These are phyloP conservation scores for Thermothielavioides terrestris DNA, from an alignment of 495 filamentous ascomycete species.

Conservation along the genomic window DNA sequence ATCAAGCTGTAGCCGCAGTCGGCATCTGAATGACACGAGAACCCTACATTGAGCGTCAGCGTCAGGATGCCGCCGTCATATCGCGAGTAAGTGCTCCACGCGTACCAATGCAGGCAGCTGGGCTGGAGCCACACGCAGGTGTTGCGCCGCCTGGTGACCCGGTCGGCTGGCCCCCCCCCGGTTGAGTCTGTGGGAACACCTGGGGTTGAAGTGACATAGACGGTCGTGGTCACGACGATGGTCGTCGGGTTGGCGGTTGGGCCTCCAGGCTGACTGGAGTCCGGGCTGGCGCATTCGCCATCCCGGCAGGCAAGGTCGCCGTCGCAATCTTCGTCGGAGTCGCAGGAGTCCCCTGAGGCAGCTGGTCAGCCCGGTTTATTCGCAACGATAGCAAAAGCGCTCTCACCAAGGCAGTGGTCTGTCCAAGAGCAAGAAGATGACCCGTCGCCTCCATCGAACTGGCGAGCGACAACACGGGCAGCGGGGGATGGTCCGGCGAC, in stretches of 20 bases:
- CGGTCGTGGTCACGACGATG: conserved; percentile 1
- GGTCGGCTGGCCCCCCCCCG: background rate
- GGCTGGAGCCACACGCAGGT: conserved; percentile 13
- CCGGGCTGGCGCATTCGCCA: conserved; percentile 10
- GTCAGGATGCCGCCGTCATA: no score
- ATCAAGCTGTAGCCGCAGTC: conserved; percentile 20
- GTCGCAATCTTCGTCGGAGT: conserved; percentile 17
- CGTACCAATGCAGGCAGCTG: conserved; percentile 22
- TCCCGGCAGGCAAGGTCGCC: conserved; percentile 12
- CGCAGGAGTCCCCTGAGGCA: conserved; percentile 14
- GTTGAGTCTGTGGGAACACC: background rate
- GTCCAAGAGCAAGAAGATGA: conserved; percentile 14
- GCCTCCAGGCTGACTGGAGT: background rate
- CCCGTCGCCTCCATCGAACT: background rate
- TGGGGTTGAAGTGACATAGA: conserved; percentile 3
- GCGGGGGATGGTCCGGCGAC: background rate
- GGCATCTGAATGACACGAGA: conserved; percentile 13
- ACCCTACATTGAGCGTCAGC: conserved; percentile 6
- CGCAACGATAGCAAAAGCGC: background rate
- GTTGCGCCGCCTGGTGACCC: background rate
- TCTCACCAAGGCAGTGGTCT: conserved; percentile 23
- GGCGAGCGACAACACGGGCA: background rate
- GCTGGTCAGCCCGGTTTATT: background rate
- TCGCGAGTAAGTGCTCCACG: background rate
- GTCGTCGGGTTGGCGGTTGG: background rate